Base-by-base conservation (phyloP, 2,329 filamentous ascomycete genomes). In the Colletotrichum acutatum region DNA sequence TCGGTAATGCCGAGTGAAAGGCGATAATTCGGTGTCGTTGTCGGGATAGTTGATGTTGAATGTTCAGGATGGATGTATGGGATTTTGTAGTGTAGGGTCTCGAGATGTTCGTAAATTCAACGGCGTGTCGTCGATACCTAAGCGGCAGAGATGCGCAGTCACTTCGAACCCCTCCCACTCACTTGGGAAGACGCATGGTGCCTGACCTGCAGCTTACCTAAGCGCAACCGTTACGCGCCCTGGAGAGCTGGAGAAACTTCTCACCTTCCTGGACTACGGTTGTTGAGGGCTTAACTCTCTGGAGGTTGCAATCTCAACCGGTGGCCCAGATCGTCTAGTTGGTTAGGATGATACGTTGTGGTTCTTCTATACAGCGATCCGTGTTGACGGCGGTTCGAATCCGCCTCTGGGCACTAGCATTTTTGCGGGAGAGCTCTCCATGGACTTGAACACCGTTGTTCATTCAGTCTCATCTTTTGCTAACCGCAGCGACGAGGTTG, bases 341-440 rank as follows among this genome's bases (percentile, higher is more conserved):
- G 74, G 74, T 75, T 75, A 75, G 74, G 74, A 75, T 75, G 74
- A 74, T 74, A 74, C 74, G 72, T 75, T 75, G 74, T 75, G 74
- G 74, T 71, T 74, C 34, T 65, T 57, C 68, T 68, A 72, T 72
- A 65, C 68, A 65, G 61, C 66, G 49, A 34, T 66, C 74, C 72
- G 74, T 74, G 65, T 74, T 75, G 74, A 75, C 72, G 74, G 72
- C 71, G 72, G 74, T 75, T 75, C 74, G 74, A 75, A 74, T 74
- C 74, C 72, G 74, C 72, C 74, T 75, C 72, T 68, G 74, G 68
- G 74, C 74, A 75, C n/a, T 19, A 3, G 1, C 0, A 1, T n/a
- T 57, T 49, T 62, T 71, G 37, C 9, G 7, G 3, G 14, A 19
- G 4, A 9, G 1, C 22, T 1, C 12, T 26, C 1, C n/a, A 2